Conservation (phyloP, 2,329 filamentous ascomycete genomes). For the Nigrospora osmanthi region DNA sequence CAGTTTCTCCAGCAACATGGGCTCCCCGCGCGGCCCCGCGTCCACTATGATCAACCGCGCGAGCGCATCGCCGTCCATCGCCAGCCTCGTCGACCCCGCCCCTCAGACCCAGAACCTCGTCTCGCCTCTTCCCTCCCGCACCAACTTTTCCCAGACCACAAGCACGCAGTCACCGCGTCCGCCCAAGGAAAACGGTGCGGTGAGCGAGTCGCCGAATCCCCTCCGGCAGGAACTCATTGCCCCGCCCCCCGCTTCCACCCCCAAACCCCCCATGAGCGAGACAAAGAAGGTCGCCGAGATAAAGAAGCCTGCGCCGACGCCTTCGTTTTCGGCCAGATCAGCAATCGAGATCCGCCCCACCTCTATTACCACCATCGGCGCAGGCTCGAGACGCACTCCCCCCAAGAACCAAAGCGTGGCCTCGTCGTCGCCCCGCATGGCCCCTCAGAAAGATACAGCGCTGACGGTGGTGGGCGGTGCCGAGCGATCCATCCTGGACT, state of each 20-base stretch:
- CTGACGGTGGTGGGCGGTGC: conserved; percentile 23
- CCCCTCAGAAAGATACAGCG: conserved; percentile 38
- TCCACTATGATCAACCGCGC: conserved; percentile 52
- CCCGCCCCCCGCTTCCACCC: conserved; percentile 11
- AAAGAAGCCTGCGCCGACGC: conserved; percentile 29
- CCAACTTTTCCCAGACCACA: conserved; percentile 21
- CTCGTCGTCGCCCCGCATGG: conserved; percentile 41
- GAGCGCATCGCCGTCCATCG: conserved; percentile 87
- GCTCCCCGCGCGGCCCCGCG: conserved; percentile 41
- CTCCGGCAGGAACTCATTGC: conserved; percentile 26
- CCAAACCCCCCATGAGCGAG: conserved; percentile 10
- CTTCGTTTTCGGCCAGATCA: conserved; percentile 12
- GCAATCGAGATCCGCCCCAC: conserved; percentile 24
- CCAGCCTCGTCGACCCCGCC: conserved; percentile 76
- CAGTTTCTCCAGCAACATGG: conserved; percentile 37
- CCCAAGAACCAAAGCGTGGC: conserved; percentile 28
- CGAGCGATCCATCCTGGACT: conserved; percentile 53
- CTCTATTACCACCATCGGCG: conserved; percentile 24
- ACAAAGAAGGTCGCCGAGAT: conserved; percentile 19
- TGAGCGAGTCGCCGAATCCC: conserved; percentile 35
- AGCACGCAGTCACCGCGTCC: conserved; percentile 19
- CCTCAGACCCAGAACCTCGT: conserved; percentile 28
- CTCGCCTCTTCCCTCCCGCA: conserved; percentile 29
- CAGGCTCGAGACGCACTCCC: conserved; percentile 17
- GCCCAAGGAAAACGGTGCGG: conserved; percentile 25